Evolutionary conservation across 139 green algal species (phyloP).

Genomic region (Tetradesmus obliquus): DNA sequence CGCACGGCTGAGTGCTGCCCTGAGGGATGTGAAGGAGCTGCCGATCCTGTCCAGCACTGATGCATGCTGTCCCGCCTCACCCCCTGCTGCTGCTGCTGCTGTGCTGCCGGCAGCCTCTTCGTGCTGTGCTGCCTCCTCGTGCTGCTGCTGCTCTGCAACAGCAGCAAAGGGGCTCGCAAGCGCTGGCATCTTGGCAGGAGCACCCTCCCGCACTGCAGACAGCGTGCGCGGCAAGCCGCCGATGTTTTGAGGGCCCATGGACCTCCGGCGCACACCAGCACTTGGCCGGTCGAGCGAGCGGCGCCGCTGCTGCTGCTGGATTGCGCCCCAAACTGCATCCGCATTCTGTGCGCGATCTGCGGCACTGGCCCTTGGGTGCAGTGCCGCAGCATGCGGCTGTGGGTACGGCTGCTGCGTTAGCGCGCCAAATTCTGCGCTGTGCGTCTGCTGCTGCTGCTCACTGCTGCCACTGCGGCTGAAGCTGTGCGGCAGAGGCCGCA

Average conservation of each 20-base stretch:
- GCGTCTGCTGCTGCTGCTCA: background rate
- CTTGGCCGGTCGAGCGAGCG: background rate
- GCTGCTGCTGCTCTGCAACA: background rate
- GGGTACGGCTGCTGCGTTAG: background rate
- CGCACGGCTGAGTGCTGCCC: background rate
- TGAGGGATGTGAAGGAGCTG: background rate
- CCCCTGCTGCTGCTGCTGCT: background rate
- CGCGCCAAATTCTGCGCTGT: background rate
- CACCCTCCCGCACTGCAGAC: background rate
- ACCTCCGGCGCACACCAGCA: no score
- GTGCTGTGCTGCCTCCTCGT: background rate
- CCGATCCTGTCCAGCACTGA: background rate
- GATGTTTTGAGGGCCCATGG: background rate
- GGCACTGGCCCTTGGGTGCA: background rate
- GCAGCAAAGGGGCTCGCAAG: background rate
- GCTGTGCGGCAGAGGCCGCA: background rate
- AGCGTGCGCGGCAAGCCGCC: background rate
- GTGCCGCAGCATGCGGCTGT: background rate
- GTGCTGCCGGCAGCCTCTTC: background rate
- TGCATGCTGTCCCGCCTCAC: background rate
- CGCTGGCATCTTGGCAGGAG: background rate
- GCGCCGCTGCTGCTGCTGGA: background rate
- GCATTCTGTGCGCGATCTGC: background rate
- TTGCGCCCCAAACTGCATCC: background rate
- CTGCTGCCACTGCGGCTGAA: background rate